These are phyloP conservation scores for Dicorynia guianensis DNA, from an alignment of 306 rosid genomes.

Conservation along the genomic window DNA sequence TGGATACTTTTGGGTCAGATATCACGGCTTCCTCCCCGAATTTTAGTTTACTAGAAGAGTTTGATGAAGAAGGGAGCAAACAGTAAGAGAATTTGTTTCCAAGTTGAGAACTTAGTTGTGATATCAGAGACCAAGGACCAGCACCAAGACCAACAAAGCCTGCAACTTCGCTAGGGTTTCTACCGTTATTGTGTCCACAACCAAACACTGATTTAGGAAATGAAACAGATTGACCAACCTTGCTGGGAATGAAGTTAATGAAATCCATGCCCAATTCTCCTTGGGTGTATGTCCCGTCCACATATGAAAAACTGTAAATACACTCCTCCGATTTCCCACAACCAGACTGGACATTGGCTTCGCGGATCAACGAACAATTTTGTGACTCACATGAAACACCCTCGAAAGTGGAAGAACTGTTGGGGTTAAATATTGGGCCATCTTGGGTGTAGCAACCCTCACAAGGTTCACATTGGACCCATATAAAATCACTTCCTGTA, in stretches of 20 bases:
- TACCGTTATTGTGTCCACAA: background rate
- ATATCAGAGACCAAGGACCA: constrained; percentile 9
- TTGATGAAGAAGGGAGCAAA: constrained; percentile 9
- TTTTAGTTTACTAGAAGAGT: background rate
- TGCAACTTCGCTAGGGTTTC: too few relatives aligned
- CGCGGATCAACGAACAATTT: background rate
- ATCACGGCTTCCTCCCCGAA: background rate
- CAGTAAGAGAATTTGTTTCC: constrained; percentile 24
- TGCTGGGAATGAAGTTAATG: background rate
- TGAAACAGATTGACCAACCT: background rate
- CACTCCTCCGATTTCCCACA: background rate
- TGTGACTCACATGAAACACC: background rate
- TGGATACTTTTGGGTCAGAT: background rate
- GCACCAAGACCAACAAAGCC: constrained; percentile 27
- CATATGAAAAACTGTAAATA: background rate
- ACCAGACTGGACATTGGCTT: too few relatives aligned
- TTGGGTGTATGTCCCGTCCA: background rate
- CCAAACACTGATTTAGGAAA: background rate
- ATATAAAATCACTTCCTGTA: background rate
- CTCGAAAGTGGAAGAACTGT: background rate
- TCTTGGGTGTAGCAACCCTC: background rate
- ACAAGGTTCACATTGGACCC: constrained; percentile 11
- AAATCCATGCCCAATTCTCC: background rate
- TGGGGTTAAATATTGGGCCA: background rate
- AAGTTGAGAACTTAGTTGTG: constrained; percentile 9